Conservation (phyloP, 805 yeast species). For the Metschnikowia baotianmanensis region DNA sequence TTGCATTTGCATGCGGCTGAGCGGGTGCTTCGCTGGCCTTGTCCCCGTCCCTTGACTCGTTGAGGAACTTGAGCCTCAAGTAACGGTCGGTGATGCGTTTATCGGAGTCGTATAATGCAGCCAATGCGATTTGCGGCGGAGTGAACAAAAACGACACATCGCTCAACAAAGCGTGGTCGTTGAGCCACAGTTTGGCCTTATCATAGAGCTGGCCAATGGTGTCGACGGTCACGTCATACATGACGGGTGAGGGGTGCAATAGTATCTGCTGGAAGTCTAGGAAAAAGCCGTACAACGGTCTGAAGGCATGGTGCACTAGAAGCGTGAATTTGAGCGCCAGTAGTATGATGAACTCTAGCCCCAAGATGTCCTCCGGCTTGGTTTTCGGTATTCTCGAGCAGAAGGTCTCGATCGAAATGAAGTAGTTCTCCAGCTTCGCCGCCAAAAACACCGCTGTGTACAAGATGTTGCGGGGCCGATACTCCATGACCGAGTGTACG, state of each 20-base stretch:
- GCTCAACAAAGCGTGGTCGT: slow-evolving; percentile 62
- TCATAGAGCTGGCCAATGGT: slow-evolving; percentile 71
- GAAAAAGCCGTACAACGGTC: slow-evolving; percentile 92
- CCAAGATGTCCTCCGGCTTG: slow-evolving; percentile 63
- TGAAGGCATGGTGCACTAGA: slow-evolving; percentile 82
- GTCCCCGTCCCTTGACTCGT: slow-evolving; percentile 5
- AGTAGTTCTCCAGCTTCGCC: slow-evolving; percentile 88
- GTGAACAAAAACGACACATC: slow-evolving; percentile 78
- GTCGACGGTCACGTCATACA: slow-evolving; percentile 46
- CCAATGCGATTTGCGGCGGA: slow-evolving; percentile 94
- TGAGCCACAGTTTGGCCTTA: slow-evolving; percentile 60
- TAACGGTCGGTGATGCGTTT: slow-evolving; percentile 63
- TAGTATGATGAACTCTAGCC: slow-evolving; percentile 74
- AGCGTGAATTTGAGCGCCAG: slow-evolving; percentile 77
- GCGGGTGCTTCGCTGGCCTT: slow-evolving; percentile 3
- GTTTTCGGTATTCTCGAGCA: slow-evolving; percentile 67
- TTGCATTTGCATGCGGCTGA: not conserved
- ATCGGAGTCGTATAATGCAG: slow-evolving; percentile 71
- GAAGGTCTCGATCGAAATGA: slow-evolving; percentile 80
- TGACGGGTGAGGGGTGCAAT: slow-evolving; percentile 41
- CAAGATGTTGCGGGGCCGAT: slow-evolving; percentile 80
- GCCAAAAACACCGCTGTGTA: slow-evolving; percentile 77
- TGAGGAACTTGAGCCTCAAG: slow-evolving; percentile 58
- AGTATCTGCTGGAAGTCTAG: slow-evolving; percentile 73
- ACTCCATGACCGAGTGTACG: slow-evolving; percentile 78